phyloP scores from a whole-genome alignment of 441 rosid genomes.

The Aquilaria agallochum region DNA sequence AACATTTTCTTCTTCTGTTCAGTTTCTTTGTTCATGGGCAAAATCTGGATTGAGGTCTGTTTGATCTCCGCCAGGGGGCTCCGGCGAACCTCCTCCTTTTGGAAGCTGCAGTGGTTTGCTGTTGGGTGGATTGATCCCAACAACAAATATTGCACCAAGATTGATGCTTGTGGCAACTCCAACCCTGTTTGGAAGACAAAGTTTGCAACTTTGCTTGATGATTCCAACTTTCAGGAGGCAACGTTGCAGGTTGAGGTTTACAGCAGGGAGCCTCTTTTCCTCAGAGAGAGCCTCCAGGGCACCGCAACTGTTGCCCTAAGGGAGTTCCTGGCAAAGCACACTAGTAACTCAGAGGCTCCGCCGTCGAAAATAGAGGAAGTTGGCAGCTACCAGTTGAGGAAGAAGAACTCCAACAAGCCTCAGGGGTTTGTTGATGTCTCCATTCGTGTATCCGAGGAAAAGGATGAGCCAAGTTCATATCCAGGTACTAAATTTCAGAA shows the following conservation, averaged over 20 bases:
- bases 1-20: constrained; percentile 3
- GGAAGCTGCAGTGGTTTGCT: constrained; percentile 91
- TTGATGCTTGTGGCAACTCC: constrained; percentile 60
- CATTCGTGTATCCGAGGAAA: constrained; percentile 52
- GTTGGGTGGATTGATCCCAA: constrained; percentile 89
- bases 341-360: constrained; percentile 28
- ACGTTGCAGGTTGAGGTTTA: constrained; percentile 66
- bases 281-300: constrained; percentile 77
- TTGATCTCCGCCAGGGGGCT: constrained; percentile 87
- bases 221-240: constrained; percentile 42
- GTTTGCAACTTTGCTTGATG: constrained; percentile 61
- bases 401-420: constrained; percentile 55
- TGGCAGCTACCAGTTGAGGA: constrained; percentile 80
- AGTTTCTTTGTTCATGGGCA: constrained; percentile 43
- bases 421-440: constrained; percentile 80
- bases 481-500: constrained; percentile 25
- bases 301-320: constrained; percentile 62
- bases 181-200: constrained; percentile 80
- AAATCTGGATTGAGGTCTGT: constrained; percentile 64
- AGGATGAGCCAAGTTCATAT: constrained; percentile 34
- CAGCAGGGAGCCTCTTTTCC: constrained; percentile 85
- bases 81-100: constrained; percentile 52
- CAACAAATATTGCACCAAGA: constrained; percentile 76
- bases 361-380: constrained; percentile 43
- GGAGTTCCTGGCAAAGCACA: constrained; percentile 57